phyloP scores from a whole-genome alignment of 140 eudicot genomes.

The Eryngium alpinum region DNA sequence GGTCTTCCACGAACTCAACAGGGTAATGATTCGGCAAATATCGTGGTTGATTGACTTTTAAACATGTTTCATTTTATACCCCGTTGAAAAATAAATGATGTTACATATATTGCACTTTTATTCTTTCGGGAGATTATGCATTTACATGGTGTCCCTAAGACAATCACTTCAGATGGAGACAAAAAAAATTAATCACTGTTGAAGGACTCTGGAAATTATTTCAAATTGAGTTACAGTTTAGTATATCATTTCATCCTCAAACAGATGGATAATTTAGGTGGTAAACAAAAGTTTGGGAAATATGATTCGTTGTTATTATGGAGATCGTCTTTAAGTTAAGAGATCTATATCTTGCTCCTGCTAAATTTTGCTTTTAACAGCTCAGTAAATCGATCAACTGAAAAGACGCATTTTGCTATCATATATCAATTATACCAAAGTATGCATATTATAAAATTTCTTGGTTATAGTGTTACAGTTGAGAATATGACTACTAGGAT shows the following conservation, averaged over 20 bases:
- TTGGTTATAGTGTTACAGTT: too few relatives aligned
- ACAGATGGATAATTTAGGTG: too few relatives aligned
- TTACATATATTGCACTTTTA: neutral
- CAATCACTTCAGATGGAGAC: too few relatives aligned
- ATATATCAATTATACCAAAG: neutral
- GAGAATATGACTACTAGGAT: too few relatives aligned
- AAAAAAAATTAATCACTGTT: neutral
- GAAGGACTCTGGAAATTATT: neutral
- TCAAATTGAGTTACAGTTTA: neutral
- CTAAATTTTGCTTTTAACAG: neutral
- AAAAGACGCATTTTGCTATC: neutral
- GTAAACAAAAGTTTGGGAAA: neutral
- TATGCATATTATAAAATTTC: too few relatives aligned
- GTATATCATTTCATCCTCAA: too few relatives aligned
- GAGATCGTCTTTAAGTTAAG: neutral
- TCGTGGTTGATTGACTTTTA: neutral
- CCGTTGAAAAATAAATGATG: neutral
- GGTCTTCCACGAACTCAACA: too few relatives aligned
- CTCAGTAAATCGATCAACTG: too few relatives aligned
- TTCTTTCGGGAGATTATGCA: neutral
- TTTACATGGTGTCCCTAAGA: too few relatives aligned
- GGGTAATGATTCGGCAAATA: neutral
- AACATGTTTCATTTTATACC: neutral
- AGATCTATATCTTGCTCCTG: neutral
- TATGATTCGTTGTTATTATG: neutral